Percentiles rank a stretch among this genome's conserved stretches.
Evolutionary conservation across 495 filamentous ascomycete genomes (phyloP).

Genomic region (Jackrogersella multiformis): DNA sequence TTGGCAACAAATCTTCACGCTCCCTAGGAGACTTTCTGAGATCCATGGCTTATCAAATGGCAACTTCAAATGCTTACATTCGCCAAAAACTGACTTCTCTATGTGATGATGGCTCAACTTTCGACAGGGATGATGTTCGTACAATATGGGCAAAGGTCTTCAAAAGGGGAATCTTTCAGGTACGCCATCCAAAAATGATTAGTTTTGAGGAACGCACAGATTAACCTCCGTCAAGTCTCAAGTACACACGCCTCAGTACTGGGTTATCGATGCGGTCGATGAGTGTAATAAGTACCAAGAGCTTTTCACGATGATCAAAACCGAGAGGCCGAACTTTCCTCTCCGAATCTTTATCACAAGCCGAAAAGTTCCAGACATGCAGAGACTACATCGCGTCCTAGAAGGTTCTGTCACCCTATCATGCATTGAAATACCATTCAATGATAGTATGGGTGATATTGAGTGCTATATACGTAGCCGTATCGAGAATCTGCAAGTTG

Average conservation of each 20-base stretch:
- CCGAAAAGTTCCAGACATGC: background rate
- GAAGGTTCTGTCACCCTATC: background rate
- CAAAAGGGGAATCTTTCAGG: background rate
- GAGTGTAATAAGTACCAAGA: background rate
- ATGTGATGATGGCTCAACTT: background rate
- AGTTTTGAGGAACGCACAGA: background rate
- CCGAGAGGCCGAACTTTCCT: background rate
- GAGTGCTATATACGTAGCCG: background rate
- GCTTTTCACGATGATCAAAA: background rate
- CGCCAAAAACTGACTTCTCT: background rate
- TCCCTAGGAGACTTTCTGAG: background rate
- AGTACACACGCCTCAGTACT: background rate
- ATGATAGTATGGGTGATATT: background rate
- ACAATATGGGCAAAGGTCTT: slow-evolving; percentile 1
- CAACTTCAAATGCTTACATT: background rate
- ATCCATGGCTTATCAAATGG: slow-evolving; percentile 5
- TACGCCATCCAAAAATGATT: background rate
- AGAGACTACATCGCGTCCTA: background rate
- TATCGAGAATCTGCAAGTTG: background rate
- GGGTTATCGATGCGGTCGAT: background rate
- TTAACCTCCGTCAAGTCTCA: background rate
- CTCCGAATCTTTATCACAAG: slow-evolving; percentile 2
- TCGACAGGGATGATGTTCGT: background rate
- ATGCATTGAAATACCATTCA: background rate
- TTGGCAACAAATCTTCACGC: background rate